phyloP scores from a whole-genome alignment of 257 asterid genomes.

The Solanum appendiculatum region DNA sequence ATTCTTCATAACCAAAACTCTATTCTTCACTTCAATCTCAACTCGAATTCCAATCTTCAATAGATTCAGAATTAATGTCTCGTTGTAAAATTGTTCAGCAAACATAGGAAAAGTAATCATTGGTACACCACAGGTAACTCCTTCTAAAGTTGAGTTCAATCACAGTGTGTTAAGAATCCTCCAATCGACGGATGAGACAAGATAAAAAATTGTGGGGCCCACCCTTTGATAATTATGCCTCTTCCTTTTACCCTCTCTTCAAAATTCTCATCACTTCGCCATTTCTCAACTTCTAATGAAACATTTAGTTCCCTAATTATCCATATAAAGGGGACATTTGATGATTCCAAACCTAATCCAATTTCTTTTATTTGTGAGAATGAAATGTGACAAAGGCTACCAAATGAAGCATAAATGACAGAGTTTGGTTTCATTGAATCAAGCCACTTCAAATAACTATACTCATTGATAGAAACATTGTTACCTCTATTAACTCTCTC shows the following conservation, averaged over 20 bases:
- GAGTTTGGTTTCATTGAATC: constrained; percentile 15
- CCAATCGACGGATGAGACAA: not conserved
- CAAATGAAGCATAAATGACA: constrained; percentile 30
- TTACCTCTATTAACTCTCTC: constrained; percentile 24
- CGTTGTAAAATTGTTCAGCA: not conserved
- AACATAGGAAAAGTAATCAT: not conserved
- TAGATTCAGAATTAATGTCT: not conserved
- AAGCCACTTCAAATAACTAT: constrained; percentile 27
- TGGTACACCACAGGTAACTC: not conserved
- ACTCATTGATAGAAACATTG: constrained; percentile 1
- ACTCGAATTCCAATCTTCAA: not conserved
- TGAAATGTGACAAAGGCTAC: constrained; percentile 28
- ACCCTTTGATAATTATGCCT: not conserved
- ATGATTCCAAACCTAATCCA: constrained; percentile 30
- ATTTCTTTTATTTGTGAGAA: constrained; percentile 25
- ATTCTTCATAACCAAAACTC: not conserved
- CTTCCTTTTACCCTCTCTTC: not conserved
- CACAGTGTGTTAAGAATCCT: not conserved
- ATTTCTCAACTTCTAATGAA: constrained; percentile 12
- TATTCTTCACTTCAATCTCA: not conserved
- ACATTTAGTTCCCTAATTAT: constrained; percentile 1
- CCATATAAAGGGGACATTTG: constrained; percentile 19
- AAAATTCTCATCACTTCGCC: not conserved
- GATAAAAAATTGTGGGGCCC: not conserved
- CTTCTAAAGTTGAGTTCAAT: not conserved